These are phyloP conservation scores for Xylaria sp. DNA, from an alignment of 2,329 filamentous ascomycete genomes.

Conservation along the genomic window DNA sequence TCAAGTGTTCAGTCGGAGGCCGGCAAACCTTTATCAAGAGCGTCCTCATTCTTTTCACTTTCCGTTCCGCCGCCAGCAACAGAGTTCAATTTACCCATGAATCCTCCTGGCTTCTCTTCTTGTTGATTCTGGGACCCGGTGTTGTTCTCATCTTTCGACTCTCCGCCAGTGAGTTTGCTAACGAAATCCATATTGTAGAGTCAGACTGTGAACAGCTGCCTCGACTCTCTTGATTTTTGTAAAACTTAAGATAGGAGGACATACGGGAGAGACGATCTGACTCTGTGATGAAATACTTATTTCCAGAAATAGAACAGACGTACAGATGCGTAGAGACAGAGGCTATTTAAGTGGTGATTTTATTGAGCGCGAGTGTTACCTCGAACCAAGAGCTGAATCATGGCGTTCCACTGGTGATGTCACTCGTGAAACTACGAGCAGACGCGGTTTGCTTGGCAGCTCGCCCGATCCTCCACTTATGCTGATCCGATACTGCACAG, in stretches of 20 bases:
- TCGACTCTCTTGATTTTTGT: not conserved
- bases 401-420: slow-evolving; percentile 21
- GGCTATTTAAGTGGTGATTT: not conserved
- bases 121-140: slow-evolving; percentile 46
- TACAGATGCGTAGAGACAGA: not conserved
- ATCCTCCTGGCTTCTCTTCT: slow-evolving; percentile 58
- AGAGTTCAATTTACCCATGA: slow-evolving; percentile 77
- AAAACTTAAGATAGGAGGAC: not conserved
- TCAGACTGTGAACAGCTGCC: not conserved
- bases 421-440: not conserved
- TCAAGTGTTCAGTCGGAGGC: not conserved
- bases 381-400: not conserved
- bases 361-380: not conserved
- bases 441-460: slow-evolving; percentile 1
- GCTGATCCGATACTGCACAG: not conserved
- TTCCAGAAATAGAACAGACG: too few relatives aligned
- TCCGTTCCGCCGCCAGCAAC: slow-evolving; percentile 77
- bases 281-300: not conserved
- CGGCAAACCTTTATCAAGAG: slow-evolving; percentile 79
- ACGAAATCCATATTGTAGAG: slow-evolving; percentile 64
- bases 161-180: slow-evolving; percentile 61
- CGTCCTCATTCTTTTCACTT: slow-evolving; percentile 85
- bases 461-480: not conserved
- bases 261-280: not conserved
- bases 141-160: slow-evolving; percentile 47